Conservation (phyloP, 2,329 filamentous ascomycete species). For the Cladophialophora chaetospira region DNA sequence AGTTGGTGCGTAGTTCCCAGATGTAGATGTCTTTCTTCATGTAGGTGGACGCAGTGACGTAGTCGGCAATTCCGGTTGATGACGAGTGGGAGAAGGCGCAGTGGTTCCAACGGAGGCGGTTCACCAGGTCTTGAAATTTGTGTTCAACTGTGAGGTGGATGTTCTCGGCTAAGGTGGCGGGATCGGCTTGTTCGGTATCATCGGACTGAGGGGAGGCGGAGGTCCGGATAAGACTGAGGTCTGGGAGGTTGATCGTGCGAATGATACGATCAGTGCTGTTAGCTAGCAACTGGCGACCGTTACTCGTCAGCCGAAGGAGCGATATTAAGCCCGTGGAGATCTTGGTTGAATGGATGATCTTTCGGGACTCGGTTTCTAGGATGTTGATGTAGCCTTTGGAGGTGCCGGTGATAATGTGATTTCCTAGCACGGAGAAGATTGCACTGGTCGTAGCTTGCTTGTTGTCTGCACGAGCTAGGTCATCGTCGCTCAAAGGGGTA, state of each 20-base stretch:
- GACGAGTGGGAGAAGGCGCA: slow-evolving; percentile 73
- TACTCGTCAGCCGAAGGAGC: slow-evolving; percentile 78
- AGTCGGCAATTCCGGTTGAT: slow-evolving; percentile 57
- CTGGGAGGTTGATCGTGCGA: slow-evolving; percentile 85
- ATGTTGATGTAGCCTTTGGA: slow-evolving; percentile 97
- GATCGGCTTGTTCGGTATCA: slow-evolving; percentile 66
- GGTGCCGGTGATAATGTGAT: slow-evolving; percentile 88
- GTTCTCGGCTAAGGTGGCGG: slow-evolving; percentile 59
- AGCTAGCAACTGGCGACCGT: slow-evolving; percentile 83
- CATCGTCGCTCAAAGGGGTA: slow-evolving; percentile 71
- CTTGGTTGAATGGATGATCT: slow-evolving; percentile 86
- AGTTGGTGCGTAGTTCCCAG: slow-evolving; percentile 80
- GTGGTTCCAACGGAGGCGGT: slow-evolving; percentile 93
- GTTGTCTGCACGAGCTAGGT: slow-evolving; percentile 67
- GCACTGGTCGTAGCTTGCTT: slow-evolving; percentile 94
- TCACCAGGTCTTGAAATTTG: slow-evolving; percentile 97
- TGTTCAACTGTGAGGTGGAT: slow-evolving; percentile 91
- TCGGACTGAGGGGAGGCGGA: slow-evolving; percentile 17
- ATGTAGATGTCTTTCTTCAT: slow-evolving; percentile 87
- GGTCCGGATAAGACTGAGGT: slow-evolving; percentile 53
- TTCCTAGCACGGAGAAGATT: slow-evolving; percentile 80
- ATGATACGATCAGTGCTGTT: slow-evolving; percentile 96
- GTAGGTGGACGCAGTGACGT: slow-evolving; percentile 92
- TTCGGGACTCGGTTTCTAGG: slow-evolving; percentile 76
- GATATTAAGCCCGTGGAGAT: slow-evolving; percentile 87